Evolutionary conservation across 139 green algal species (phyloP), one percentile per base, ranked within the genome.

Genomic region (Nannochloris sp.): DNA sequence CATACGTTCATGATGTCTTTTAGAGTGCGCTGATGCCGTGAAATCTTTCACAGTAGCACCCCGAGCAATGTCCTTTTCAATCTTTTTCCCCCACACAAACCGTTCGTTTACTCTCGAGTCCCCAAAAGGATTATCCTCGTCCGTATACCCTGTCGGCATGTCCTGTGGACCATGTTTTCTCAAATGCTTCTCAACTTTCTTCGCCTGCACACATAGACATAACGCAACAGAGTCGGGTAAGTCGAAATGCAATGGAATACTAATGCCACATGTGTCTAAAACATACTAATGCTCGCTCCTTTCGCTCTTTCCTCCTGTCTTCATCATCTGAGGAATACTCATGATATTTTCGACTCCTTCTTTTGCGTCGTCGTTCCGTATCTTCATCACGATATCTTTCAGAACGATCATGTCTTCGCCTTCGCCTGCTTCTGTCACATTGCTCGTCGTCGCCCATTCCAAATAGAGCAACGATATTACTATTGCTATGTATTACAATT

Each of bases 41-140:
- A 97, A 68, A 11, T 95, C 85, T 25, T 48, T 64, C 12, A 85
- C 49, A 60, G 81, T 72, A 29, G 71, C 70, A 31, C 87, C 85
- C 11, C 63, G 57, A 12, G 59, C 44, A 11, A 94, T 43, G 40
- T 92, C 57, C 60, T 86, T 86, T 71, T 95, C 85, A 25, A 97
- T 88, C 68, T 97, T 97, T 73, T 97, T 97, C 50, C 68, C 64
- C 91, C 91, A 97, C 29, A 97, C 89, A 72, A 97, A 97, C 12
- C 70, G 74, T 11, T 81, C 55, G 0, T 53, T 68, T 19, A 90
- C 70, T 54, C 81, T 86, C 24, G 75, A 29, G 24, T 93, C 86
- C 19, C 78, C 75, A 66, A 93, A 93, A 3, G 79, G 81, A 62
- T 93, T 93, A 54, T 80, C 80, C 19, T 85, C 70, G 40, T 92